A percentile compares a stretch with the other conserved stretches of the same genome.
These are phyloP conservation scores for Phytophthora palmivora DNA, from an alignment of 352 stramenopile genomes.

Conservation along the genomic window DNA sequence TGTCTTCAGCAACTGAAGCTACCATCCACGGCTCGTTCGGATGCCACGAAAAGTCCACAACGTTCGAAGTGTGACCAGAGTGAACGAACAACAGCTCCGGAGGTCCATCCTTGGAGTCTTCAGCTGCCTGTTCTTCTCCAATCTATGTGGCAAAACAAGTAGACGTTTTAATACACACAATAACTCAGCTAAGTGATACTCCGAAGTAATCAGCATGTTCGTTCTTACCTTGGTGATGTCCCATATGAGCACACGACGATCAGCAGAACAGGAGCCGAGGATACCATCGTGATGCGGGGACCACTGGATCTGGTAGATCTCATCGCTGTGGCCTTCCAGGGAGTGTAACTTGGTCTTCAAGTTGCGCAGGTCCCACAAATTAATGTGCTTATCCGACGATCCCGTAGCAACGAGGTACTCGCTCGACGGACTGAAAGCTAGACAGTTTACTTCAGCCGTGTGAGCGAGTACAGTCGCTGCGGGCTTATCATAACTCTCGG, in stretches of 20 bases:
- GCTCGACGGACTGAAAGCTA: conserved; percentile 97
- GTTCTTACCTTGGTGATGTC: conserved; percentile 88
- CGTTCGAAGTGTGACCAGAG: conserved; percentile 97
- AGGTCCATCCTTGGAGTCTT: conserved; percentile 97
- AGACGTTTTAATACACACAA: too few species aligned
- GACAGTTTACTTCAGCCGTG: conserved; percentile 94
- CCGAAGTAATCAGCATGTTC: too few species aligned
- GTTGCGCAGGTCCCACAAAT: conserved; percentile 99
- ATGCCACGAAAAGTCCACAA: conserved; percentile 98
- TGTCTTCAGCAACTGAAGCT: conserved; percentile 98
- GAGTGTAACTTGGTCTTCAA: conserved; percentile 93
- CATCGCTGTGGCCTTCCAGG: conserved; percentile 95
- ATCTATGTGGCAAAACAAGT: conserved; percentile 70
- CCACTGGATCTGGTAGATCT: conserved; percentile 98
- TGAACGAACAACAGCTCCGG: conserved; percentile 99
- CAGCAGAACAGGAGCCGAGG: conserved; percentile 94
- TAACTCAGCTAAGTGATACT: too few species aligned
- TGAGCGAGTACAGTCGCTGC: conserved; percentile 90
- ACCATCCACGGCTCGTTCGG: conserved; percentile 95
- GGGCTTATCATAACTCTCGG: conserved; percentile 70
- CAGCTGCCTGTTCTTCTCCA: conserved; percentile 94
- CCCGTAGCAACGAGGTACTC: conserved; percentile 97
- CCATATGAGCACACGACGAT: conserved; percentile 97
- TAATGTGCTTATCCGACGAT: conserved; percentile 93
- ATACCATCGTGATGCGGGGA: conserved; percentile 96